phyloP scores from a whole-genome alignment of 2,329 filamentous ascomycete genomes.

The Clathrospora elynae region DNA sequence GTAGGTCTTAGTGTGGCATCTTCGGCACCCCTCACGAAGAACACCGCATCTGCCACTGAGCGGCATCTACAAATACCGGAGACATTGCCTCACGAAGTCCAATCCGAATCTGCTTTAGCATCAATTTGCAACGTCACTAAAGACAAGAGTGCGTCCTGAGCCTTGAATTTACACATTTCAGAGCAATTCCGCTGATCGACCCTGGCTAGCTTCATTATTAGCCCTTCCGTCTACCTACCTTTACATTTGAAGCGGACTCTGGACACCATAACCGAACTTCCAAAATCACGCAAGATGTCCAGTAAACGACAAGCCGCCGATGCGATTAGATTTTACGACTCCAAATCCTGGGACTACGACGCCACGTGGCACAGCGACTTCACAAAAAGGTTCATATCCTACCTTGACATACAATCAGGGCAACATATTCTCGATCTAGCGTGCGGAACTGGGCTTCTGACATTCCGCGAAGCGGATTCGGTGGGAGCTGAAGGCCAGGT shows the following conservation, averaged over 20 bases:
- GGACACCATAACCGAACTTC: background rate
- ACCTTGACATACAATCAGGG: slow-evolving; percentile 41
- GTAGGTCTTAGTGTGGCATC: background rate
- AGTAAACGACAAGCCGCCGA: slow-evolving; percentile 32
- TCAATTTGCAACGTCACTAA: too few relatives aligned
- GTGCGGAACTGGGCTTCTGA: slow-evolving; percentile 54
- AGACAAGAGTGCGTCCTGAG: too few relatives aligned
- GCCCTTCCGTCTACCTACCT: background rate
- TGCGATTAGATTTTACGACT: slow-evolving; percentile 45
- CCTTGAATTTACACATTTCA: background rate
- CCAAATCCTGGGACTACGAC: slow-evolving; percentile 47
- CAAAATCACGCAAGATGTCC: slow-evolving; percentile 14
- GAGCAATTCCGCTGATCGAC: slow-evolving; percentile 9
- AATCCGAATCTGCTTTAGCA: too few relatives aligned
- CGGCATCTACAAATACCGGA: too few relatives aligned
- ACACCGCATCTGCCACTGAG: too few relatives aligned
- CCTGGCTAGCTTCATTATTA: slow-evolving; percentile 2
- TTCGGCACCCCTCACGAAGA: slow-evolving; percentile 15
- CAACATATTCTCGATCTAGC: slow-evolving; percentile 54
- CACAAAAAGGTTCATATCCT: slow-evolving; percentile 46
- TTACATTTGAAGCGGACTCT: background rate
- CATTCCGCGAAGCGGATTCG: slow-evolving; percentile 46
- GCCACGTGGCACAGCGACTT: slow-evolving; percentile 51
- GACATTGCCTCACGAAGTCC: too few relatives aligned
- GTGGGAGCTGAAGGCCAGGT: slow-evolving; percentile 49